phyloP scores from a whole-genome alignment of 2,329 filamentous ascomycete genomes.

The Paraphoma chrysanthemicola region DNA sequence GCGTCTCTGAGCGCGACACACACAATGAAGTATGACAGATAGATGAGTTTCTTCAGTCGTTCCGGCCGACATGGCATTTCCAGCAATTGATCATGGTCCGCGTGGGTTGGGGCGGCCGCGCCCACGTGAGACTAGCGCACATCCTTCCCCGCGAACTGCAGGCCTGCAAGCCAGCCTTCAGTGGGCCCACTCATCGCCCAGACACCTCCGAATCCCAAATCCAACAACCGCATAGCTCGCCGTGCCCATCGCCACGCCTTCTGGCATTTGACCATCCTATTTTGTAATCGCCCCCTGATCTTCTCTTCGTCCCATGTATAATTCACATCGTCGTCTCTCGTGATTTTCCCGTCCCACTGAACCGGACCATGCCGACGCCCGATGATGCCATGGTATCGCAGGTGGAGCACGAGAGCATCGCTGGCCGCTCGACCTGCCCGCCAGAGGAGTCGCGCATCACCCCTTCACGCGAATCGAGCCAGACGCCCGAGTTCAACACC shows the following conservation, averaged over 20 bases:
- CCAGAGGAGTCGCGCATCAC: slow-evolving; percentile 51
- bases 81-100: no score
- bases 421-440: slow-evolving; percentile 58
- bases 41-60: no score
- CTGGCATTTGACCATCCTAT: slow-evolving; percentile 10
- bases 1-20: no score
- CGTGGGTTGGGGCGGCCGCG: not conserved
- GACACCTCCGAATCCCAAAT: slow-evolving; percentile 23
- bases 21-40: no score
- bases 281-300: slow-evolving; percentile 11
- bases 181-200: slow-evolving; percentile 8
- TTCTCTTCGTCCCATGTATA: slow-evolving; percentile 26
- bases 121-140: slow-evolving; percentile 32
- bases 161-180: slow-evolving; percentile 10
- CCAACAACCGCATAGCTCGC: slow-evolving; percentile 13
- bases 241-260: slow-evolving; percentile 15
- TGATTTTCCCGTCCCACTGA: slow-evolving; percentile 35
- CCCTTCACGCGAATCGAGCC: slow-evolving; percentile 40
- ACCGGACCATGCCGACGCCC: slow-evolving; percentile 58
- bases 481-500: slow-evolving; percentile 23
- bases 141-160: slow-evolving; percentile 32
- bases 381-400: slow-evolving; percentile 51
- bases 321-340: slow-evolving; percentile 17
- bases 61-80: no score
- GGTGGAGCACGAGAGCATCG: slow-evolving; percentile 51